Percentiles rank a stretch among this genome's conserved stretches.
Evolutionary conservation across 2,329 filamentous ascomycete genomes (phyloP).

Genomic region (Arachnopeziza araneosa): DNA sequence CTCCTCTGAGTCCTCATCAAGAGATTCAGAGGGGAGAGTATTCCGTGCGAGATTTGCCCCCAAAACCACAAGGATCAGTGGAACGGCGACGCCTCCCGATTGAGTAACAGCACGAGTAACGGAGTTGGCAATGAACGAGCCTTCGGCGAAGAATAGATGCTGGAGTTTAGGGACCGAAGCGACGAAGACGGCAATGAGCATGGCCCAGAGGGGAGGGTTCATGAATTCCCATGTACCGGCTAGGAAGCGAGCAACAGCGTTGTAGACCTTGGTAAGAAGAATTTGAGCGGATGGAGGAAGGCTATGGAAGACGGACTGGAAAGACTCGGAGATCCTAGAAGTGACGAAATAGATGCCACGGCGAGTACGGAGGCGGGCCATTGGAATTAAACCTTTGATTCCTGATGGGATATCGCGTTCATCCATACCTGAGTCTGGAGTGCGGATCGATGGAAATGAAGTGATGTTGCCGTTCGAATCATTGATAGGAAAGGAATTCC

Average conservation of each 20-base stretch:
- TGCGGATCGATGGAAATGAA: slow-evolving; percentile 53
- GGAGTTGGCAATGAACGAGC: slow-evolving; percentile 87
- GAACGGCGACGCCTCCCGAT: slow-evolving; percentile 86
- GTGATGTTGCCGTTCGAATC: slow-evolving; percentile 47
- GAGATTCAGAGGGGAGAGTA: slow-evolving; percentile 62
- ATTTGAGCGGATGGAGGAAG: slow-evolving; percentile 50
- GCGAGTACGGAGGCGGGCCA: slow-evolving; percentile 32
- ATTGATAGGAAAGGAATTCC: slow-evolving; percentile 16
- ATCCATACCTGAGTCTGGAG: slow-evolving; percentile 20
- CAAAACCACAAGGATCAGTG: slow-evolving; percentile 89
- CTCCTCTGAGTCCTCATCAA: slow-evolving; percentile 65
- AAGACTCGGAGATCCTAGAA: slow-evolving; percentile 11
- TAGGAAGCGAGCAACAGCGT: slow-evolving; percentile 45
- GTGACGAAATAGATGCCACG: slow-evolving; percentile 12
- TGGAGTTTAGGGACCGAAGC: slow-evolving; percentile 83
- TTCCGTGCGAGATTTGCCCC: slow-evolving; percentile 92
- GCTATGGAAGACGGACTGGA: slow-evolving; percentile 35
- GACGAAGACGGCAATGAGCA: slow-evolving; percentile 85
- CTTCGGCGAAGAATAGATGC: slow-evolving; percentile 78
- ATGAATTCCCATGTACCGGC: slow-evolving; percentile 84
- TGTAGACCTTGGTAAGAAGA: slow-evolving; percentile 37
- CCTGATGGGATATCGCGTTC: slow-evolving; percentile 34
- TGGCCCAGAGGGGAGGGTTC: slow-evolving; percentile 97
- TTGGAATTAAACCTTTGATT: slow-evolving; percentile 37
- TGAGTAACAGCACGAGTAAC: slow-evolving; percentile 83